Evolutionary conservation across 129 eudicot genomes (phyloP).

Genomic region (sunflower (Helianthus annuus)): DNA sequence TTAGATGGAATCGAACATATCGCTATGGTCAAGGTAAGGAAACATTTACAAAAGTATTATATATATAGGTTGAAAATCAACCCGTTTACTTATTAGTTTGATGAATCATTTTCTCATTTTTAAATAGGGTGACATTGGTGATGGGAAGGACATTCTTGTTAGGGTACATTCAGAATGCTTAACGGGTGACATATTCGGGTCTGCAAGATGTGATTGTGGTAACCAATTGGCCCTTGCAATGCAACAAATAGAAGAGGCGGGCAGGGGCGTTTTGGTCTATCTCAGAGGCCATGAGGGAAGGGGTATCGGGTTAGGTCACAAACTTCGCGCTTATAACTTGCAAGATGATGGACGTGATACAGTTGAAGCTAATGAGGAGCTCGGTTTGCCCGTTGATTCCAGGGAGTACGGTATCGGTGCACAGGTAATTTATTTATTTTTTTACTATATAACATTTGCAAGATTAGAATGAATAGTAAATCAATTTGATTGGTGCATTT

Average conservation of each 20-base stretch:
- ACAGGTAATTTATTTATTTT: constrained; percentile 40
- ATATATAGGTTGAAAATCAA: not conserved
- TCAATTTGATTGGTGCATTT: not conserved
- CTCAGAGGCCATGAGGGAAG: constrained; percentile 87
- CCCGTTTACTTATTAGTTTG: not conserved
- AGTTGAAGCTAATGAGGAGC: constrained; percentile 96
- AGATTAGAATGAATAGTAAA: not conserved
- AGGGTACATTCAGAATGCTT: constrained; percentile 74
- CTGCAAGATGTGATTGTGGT: constrained; percentile 98
- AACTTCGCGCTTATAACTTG: constrained; percentile 93
- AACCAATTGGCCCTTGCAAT: constrained; percentile 85
- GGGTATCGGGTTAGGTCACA: constrained; percentile 97
- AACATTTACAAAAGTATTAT: constrained; percentile 5
- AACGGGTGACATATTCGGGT: constrained; percentile 96
- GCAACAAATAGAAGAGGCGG: constrained; percentile 57
- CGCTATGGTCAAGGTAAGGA: constrained; percentile 93
- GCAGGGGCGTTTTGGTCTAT: constrained; percentile 56
- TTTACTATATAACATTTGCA: not conserved
- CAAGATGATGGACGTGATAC: constrained; percentile 99
- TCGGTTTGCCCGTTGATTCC: constrained; percentile 94
- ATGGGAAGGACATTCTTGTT: constrained; percentile 56
- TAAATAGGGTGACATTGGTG: constrained; percentile 56
- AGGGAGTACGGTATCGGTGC: constrained; percentile 68
- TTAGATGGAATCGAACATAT: constrained; percentile 95
- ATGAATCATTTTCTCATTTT: not conserved